Conservation (phyloP, 345 rosid genomes). For the Jatropha curcas region DNA sequence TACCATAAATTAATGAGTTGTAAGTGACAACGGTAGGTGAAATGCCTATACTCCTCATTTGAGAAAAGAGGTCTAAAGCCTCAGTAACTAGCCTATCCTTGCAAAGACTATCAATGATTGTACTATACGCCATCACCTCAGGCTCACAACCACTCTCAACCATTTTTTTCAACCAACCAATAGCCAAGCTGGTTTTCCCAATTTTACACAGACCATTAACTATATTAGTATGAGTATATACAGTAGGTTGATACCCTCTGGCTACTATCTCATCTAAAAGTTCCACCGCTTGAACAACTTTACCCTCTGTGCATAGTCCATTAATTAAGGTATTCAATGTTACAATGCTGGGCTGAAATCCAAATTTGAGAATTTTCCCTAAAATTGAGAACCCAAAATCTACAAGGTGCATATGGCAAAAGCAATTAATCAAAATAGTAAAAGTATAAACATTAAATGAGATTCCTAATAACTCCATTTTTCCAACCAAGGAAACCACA, state of each 20-base stretch:
- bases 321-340: slow-evolving; percentile 15
- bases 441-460: background rate
- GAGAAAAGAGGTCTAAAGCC: background rate
- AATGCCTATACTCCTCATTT: background rate
- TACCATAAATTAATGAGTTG: slow-evolving; percentile 13
- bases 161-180: slow-evolving; percentile 9
- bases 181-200: background rate
- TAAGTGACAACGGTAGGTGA: slow-evolving; percentile 11
- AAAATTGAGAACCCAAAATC: slow-evolving; percentile 11
- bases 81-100: background rate
- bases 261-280: slow-evolving; percentile 4
- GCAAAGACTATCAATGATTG: background rate
- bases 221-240: background rate
- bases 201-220: slow-evolving; percentile 1
- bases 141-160: slow-evolving; percentile 4
- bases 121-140: background rate
- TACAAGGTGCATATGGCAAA: slow-evolving; percentile 5
- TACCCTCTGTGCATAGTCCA: slow-evolving; percentile 12
- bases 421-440: slow-evolving; percentile 12
- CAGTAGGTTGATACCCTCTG: slow-evolving; percentile 1
- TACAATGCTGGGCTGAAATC: slow-evolving; percentile 7
- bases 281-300: slow-evolving; percentile 1
- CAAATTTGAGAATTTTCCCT: slow-evolving; percentile 10
- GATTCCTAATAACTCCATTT: background rate
- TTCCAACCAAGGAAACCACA: slow-evolving; percentile 1